Percentiles rank a stretch among this genome's conserved stretches.
These are phyloP conservation scores for Nannochloropsis salina DNA, from an alignment of 108 stramenopile genomes.

Conservation along the genomic window DNA sequence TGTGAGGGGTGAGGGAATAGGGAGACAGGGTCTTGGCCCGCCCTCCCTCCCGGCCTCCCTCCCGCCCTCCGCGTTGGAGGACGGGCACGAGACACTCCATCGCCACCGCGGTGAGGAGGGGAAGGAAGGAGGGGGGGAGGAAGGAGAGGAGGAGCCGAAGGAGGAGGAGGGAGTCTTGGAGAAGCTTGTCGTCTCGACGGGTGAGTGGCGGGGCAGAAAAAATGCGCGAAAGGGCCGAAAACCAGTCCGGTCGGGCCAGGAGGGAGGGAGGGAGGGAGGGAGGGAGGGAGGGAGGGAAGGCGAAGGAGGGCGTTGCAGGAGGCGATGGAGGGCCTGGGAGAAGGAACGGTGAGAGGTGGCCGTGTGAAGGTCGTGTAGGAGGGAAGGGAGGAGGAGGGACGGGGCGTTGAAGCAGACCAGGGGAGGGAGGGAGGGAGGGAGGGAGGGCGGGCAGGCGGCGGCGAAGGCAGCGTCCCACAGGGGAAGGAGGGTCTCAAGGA, in stretches of 20 bases:
- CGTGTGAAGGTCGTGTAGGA: background rate
- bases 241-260: background rate
- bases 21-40: background rate
- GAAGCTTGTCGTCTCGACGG: background rate
- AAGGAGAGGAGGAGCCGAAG: background rate
- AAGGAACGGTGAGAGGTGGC: background rate
- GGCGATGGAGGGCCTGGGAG: background rate
- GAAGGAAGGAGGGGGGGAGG: background rate
- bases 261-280: constrained; percentile 10
- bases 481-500: background rate
- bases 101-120: background rate
- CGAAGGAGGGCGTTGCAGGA: background rate
- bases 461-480: background rate
- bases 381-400: background rate
- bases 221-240: background rate
- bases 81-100: background rate
- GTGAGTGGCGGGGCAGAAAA: background rate
- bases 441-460: background rate
- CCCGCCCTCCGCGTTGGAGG: background rate
- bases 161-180: background rate
- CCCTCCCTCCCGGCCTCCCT: background rate
- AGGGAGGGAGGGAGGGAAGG: background rate
- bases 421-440: background rate
- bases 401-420: background rate
- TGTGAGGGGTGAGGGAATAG: background rate